Evolutionary conservation across 176 grass and related monocot species (phyloP), one percentile per base, ranked within the genome.

Genomic region (Triticum dicoccoides): DNA sequence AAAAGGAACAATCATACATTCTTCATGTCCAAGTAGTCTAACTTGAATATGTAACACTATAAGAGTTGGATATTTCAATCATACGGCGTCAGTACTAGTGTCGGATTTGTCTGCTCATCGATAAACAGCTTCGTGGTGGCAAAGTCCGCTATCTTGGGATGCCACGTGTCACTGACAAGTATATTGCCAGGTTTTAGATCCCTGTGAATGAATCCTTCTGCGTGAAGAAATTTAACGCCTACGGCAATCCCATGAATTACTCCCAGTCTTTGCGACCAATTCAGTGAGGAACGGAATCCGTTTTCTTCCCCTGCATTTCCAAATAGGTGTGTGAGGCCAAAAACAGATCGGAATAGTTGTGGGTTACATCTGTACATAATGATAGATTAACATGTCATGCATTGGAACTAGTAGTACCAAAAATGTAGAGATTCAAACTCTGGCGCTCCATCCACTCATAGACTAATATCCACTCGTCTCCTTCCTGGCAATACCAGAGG

Each of bases 141-240:
- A n/a, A 86, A 86, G 37, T 86, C 84, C 6, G 84, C 34, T 2
- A 79, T 32, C 35, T 79, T 86, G 0, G 84, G 23, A 3, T 8
- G 44, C 49, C 15, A 79, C 0, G 54, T 2, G 10, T 79, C 47
- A 21, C 65, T 41, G 3, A 84, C 0, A 4, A 84, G 42, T 7
- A 85, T 25, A 9, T 85, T 85, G 20, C 13, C 9, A 0, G 72
- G 83, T 11, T 85, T 85, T 0, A 85, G 6, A 85, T 85, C 83
- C 42, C 83, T 66, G 73, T 85, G 83, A 9, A 85, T 23, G 2
- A 85, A 12, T 9, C 8, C 12, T 6, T 42, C 11, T 8, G 11
- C 21, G 5, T 85, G 83, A 51, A 85, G 72, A 2, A 54, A 52
- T 0, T 44, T 20, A 7, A 85, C 11, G 1, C 83, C 83, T 1